Percentiles rank a stretch among this genome's conserved stretches.
phyloP scores from a whole-genome alignment of 2,329 filamentous ascomycete species.

The Hymenoscyphus fraxineus region DNA sequence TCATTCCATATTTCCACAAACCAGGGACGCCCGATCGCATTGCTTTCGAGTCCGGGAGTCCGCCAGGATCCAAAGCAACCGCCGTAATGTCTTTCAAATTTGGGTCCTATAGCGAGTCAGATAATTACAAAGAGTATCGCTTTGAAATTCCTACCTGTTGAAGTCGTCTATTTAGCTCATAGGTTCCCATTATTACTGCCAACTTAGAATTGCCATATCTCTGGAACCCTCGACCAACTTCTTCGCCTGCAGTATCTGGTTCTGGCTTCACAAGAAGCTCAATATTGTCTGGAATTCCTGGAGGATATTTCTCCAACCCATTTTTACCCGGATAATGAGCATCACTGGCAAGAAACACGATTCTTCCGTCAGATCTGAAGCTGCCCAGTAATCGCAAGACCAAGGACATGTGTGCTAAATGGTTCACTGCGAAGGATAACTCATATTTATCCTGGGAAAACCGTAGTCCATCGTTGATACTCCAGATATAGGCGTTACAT shows the following conservation, averaged over 20 bases:
- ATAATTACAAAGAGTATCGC: background rate
- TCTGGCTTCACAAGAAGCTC: conserved; percentile 37
- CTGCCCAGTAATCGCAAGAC: conserved; percentile 37
- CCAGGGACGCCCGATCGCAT: conserved; percentile 23
- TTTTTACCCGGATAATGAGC: conserved; percentile 40
- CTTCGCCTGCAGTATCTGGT: conserved; percentile 32
- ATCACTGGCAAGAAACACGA: conserved; percentile 30
- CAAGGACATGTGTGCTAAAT: conserved; percentile 39
- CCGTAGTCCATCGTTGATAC: conserved; percentile 33
- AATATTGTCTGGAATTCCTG: conserved; percentile 37
- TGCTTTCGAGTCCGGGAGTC: conserved; percentile 36
- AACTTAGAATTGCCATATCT: conserved; percentile 43
- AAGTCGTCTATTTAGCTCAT: conserved; percentile 36
- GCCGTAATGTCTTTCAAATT: conserved; percentile 31
- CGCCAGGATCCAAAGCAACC: conserved; percentile 33
- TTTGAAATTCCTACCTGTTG: background rate
- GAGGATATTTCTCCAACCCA: conserved; percentile 37
- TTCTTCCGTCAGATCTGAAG: conserved; percentile 25
- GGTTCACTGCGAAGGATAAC: conserved; percentile 39
- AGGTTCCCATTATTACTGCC: conserved; percentile 39
- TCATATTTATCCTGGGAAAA: conserved; percentile 39
- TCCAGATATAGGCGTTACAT: conserved; percentile 42
- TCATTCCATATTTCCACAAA: conserved; percentile 31
- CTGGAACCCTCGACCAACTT: conserved; percentile 40
- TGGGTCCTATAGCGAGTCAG: conserved; percentile 20